A percentile compares a stretch with the other conserved stretches of the same genome.
These are phyloP conservation scores for Cubamyces sp. DNA, from an alignment of 768 basidiomycete genomes.

Conservation along the genomic window DNA sequence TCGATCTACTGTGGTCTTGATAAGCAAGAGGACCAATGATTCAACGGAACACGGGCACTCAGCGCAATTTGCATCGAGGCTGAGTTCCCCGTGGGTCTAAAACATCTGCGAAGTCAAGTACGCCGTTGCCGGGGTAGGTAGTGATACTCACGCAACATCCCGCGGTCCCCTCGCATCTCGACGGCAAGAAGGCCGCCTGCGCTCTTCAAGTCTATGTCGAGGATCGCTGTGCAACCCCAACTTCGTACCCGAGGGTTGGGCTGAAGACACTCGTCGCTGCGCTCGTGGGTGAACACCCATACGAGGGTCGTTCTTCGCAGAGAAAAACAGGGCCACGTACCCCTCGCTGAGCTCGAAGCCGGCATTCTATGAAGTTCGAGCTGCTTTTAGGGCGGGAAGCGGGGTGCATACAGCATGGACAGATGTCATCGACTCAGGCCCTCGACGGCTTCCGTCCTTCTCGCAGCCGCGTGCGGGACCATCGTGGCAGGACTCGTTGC, in stretches of 20 bases:
- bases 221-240: too few species aligned
- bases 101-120: too few species aligned
- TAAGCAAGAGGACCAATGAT: too few species aligned
- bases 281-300: not conserved
- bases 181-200: too few species aligned
- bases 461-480: not conserved
- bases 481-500: not conserved
- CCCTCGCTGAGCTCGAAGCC: not conserved
- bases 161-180: too few species aligned
- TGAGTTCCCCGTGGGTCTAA: too few species aligned
- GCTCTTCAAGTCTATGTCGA: too few species aligned
- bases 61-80: too few species aligned
- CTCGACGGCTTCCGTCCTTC: not conserved
- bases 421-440: not conserved
- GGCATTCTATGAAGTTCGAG: slow-evolving; percentile 2
- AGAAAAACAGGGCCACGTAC: not conserved
- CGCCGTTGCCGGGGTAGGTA: too few species aligned
- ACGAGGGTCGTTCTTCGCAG: not conserved
- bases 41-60: too few species aligned
- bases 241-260: not conserved
- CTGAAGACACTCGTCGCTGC: not conserved
- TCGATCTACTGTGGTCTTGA: too few species aligned
- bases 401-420: not conserved
- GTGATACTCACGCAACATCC: too few species aligned
- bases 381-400: not conserved